These are phyloP conservation scores for Scedosporium dehoogii DNA, from an alignment of 2,329 filamentous ascomycete species.

Conservation along the genomic window DNA sequence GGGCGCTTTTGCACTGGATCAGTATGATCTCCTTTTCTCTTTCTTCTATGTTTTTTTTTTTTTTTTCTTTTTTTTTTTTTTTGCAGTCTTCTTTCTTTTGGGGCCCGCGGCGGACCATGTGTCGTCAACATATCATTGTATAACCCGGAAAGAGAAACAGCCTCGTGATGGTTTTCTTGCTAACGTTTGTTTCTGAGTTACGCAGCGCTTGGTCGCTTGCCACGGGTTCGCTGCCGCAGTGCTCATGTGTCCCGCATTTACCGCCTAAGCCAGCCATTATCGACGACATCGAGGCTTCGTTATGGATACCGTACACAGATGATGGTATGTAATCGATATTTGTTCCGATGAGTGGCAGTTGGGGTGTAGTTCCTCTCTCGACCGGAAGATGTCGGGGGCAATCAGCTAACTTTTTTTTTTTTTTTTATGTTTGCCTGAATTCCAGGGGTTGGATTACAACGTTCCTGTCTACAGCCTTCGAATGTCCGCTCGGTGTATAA, in stretches of 20 bases:
- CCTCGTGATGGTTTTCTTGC: no score
- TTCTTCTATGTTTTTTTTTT: no score
- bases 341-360: not conserved
- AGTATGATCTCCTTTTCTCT: slow-evolving; percentile 34
- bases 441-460: slow-evolving; percentile 40
- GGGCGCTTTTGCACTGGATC: slow-evolving; percentile 53
- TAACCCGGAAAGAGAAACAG: not conserved
- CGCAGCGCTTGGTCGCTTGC: slow-evolving; percentile 56
- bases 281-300: slow-evolving; percentile 46
- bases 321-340: slow-evolving; percentile 33
- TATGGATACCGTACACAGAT: slow-evolving; percentile 50
- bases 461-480: slow-evolving; percentile 50
- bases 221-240: slow-evolving; percentile 51
- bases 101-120: not conserved
- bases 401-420: slow-evolving; percentile 2
- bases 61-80: not conserved
- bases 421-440: slow-evolving; percentile 4
- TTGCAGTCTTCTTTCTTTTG: not conserved
- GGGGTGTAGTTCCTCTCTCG: not conserved
- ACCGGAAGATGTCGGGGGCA: not conserved
- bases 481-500: slow-evolving; percentile 60
- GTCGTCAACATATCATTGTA: not conserved
- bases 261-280: slow-evolving; percentile 52
- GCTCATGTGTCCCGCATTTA: slow-evolving; percentile 44
- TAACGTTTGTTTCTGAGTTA: not conserved